phyloP scores from a whole-genome alignment of 441 rosid genomes.

The Omphalea diandra region DNA sequence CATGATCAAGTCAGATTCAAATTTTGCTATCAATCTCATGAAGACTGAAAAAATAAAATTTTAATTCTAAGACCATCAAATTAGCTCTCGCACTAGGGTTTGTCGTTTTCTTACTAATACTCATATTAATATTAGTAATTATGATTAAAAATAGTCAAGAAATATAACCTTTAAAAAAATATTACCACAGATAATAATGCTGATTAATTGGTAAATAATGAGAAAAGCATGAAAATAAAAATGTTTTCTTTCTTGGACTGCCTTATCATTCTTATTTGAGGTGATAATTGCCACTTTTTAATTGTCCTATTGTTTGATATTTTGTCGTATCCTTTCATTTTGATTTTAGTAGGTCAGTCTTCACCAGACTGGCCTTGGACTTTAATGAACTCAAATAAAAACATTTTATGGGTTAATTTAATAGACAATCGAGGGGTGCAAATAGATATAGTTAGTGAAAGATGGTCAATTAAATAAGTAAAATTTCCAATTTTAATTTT shows the following conservation, averaged over 20 bases:
- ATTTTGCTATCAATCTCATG: not conserved
- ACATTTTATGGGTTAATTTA: no score
- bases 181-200: not conserved
- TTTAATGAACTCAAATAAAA: no score
- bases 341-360: not conserved
- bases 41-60: not conserved
- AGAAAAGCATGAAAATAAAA: not conserved
- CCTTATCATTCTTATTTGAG: constrained; percentile 10
- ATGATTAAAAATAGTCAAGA: not conserved
- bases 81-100: constrained; percentile 7
- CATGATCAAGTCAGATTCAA: no score
- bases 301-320: no score
- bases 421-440: no score
- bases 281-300: constrained; percentile 16
- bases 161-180: no score
- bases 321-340: not conserved
- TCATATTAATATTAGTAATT: no score
- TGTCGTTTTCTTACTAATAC: constrained; percentile 20
- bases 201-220: not conserved
- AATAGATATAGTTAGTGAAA: no score
- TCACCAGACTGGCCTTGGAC: not conserved
- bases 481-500: no score
- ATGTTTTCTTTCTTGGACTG: not conserved
- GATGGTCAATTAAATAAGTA: no score
- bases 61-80: not conserved